Evolutionary conservation across 116 monocot species (phyloP).

Genomic region (Thalassia testudinum): DNA sequence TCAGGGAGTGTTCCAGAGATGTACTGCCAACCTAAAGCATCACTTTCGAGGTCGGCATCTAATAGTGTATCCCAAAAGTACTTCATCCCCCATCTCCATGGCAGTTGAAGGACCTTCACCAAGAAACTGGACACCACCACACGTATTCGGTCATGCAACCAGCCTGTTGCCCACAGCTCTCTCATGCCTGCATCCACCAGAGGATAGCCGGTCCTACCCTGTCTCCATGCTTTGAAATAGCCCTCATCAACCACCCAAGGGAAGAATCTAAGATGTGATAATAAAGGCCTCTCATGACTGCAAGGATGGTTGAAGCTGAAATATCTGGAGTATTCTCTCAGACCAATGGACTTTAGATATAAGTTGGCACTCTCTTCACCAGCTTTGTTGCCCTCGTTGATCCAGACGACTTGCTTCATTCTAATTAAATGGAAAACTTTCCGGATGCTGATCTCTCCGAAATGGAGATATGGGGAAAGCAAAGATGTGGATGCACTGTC

Average conservation of each 20-base stretch:
- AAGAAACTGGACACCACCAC: conserved; percentile 94
- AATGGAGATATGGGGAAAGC: conserved; percentile 90
- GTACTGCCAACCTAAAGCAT: conserved; percentile 97
- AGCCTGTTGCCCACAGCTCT: conserved; percentile 95
- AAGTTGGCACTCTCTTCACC: conserved; percentile 83
- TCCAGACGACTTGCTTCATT: conserved; percentile 90
- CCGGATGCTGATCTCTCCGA: conserved; percentile 86
- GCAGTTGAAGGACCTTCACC: conserved; percentile 90
- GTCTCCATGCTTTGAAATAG: conserved; percentile 87
- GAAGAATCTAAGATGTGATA: conserved; percentile 68
- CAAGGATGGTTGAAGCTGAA: conserved; percentile 88
- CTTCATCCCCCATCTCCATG: conserved; percentile 99
- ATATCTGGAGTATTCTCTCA: conserved; percentile 87
- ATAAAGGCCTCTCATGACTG: conserved; percentile 78
- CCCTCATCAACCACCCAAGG: conserved; percentile 75
- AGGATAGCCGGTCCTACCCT: conserved; percentile 95
- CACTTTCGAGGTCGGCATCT: conserved; percentile 96
- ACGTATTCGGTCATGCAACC: conserved; percentile 89
- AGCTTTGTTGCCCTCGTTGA: conserved; percentile 57
- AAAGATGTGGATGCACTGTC: conserved; percentile 84
- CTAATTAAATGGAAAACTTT: conserved; percentile 92
- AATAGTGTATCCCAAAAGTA: conserved; percentile 95
- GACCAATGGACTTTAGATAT: conserved; percentile 74
- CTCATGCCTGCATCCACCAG: conserved; percentile 98
- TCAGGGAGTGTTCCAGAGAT: conserved; percentile 90